Conservation (phyloP, 2,329 filamentous ascomycete genomes). For the Phyllosticta citriasiana region DNA sequence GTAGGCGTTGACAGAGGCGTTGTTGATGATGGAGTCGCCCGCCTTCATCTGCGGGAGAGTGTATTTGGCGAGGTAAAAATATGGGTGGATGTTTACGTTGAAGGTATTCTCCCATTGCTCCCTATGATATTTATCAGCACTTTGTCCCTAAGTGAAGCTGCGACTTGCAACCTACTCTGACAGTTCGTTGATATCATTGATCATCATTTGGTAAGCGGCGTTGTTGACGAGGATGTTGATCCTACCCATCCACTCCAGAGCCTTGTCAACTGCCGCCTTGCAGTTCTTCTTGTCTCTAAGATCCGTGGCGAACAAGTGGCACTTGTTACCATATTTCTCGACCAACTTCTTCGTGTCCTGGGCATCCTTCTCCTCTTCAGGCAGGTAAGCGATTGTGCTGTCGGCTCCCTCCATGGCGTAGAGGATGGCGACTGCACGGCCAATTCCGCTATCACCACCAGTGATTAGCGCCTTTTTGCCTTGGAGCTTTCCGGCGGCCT, state of each 20-base stretch:
- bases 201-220: slow-evolving; percentile 65
- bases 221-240: slow-evolving; percentile 72
- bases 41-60: slow-evolving; percentile 60
- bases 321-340: slow-evolving; percentile 55
- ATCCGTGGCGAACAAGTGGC: slow-evolving; percentile 55
- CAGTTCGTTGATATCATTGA: slow-evolving; percentile 60
- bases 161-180: slow-evolving; percentile 44
- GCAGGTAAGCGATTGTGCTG: slow-evolving; percentile 62
- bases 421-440: slow-evolving; percentile 62
- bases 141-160: background rate
- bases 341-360: slow-evolving; percentile 62
- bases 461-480: slow-evolving; percentile 72
- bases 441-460: slow-evolving; percentile 71
- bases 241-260: slow-evolving; percentile 53
- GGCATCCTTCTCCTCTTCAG: slow-evolving; percentile 67
- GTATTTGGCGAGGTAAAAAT: slow-evolving; percentile 75
- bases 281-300: slow-evolving; percentile 58
- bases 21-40: slow-evolving; percentile 77
- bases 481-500: slow-evolving; percentile 63
- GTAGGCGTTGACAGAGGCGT: slow-evolving; percentile 75
- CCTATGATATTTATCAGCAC: slow-evolving; percentile 27
- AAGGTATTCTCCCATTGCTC: slow-evolving; percentile 75
- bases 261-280: slow-evolving; percentile 57
- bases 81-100: slow-evolving; percentile 72
- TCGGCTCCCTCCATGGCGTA: slow-evolving; percentile 76